Evolutionary conservation across 176 grass and related monocot species (phyloP).

Genomic region (Cenchrus purpureus): DNA sequence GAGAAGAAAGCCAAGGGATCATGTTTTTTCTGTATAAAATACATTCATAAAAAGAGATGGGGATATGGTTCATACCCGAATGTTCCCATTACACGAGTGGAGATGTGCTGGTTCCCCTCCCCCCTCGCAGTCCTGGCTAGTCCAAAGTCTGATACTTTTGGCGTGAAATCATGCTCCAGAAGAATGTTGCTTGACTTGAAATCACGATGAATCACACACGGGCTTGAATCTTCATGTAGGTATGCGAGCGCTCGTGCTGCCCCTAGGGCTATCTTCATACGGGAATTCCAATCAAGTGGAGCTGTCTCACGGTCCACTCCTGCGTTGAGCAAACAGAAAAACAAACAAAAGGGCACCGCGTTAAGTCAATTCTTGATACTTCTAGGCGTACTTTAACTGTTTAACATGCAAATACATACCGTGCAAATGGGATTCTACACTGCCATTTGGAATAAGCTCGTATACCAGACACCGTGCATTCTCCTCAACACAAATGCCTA

Average conservation of each 20-base stretch:
- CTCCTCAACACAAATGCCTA: conserved; percentile 92
- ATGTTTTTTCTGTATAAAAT: conserved; percentile 28
- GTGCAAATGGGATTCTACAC: conserved; percentile 95
- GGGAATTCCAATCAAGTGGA: conserved; percentile 87
- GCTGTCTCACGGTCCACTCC: conserved; percentile 63
- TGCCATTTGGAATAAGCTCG: conserved; percentile 97
- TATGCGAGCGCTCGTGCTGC: conserved; percentile 90
- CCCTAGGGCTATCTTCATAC: conserved; percentile 94
- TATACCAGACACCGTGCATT: conserved; percentile 84
- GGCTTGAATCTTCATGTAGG: conserved; percentile 96
- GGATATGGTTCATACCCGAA: conserved; percentile 66
- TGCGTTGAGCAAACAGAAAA: conserved; percentile 40
- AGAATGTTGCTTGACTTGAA: conserved; percentile 99
- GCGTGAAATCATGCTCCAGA: conserved; percentile 88
- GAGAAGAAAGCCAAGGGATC: conserved; percentile 19
- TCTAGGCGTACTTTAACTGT: conserved; percentile 5
- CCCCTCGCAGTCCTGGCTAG: conserved; percentile 83
- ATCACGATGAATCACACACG: conserved; percentile 96
- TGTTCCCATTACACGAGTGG: conserved; percentile 96
- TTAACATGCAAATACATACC: conserved; percentile 56
- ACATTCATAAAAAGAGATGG: not conserved
- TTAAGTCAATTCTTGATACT: conserved; percentile 30
- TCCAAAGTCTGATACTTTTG: conserved; percentile 97
- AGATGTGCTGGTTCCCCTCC: conserved; percentile 88
- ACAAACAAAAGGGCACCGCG: conserved; percentile 17